Conservation (phyloP, 805 yeast genomes). For the Jamesozyma piceae region DNA sequence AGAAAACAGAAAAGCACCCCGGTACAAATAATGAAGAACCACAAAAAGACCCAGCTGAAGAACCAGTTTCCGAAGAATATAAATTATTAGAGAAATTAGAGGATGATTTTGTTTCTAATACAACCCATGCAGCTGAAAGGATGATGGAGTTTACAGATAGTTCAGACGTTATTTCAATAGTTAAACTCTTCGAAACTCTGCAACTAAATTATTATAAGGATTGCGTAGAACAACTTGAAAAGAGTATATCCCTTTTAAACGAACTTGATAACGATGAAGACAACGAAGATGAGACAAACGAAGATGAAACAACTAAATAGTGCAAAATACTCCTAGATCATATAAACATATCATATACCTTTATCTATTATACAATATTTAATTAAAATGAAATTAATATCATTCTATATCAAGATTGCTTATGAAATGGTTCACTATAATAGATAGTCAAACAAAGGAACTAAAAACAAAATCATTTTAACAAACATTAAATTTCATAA, state of each 20-base stretch:
- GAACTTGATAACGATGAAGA: constrained; percentile 12
- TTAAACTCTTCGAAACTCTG: constrained; percentile 58
- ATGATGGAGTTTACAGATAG: constrained; percentile 69
- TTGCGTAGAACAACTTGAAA: constrained; percentile 41
- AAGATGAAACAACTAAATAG: neutral
- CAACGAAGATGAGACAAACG: neutral
- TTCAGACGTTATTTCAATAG: constrained; percentile 49
- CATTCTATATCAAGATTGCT: too few relatives aligned
- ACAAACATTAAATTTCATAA: too few relatives aligned
- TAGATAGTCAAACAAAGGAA: too few relatives aligned
- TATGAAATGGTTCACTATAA: too few relatives aligned
- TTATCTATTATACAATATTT: too few relatives aligned
- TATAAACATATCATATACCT: neutral
- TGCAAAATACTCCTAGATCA: neutral
- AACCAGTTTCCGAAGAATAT: constrained; percentile 23
- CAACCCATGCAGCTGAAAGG: constrained; percentile 66
- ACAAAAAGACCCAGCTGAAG: neutral
- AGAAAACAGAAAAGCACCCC: constrained; percentile 11
- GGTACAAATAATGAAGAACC: neutral
- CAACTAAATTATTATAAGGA: constrained; percentile 57
- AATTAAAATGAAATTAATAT: too few relatives aligned
- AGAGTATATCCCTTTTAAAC: constrained; percentile 35
- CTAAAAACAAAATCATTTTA: too few relatives aligned
- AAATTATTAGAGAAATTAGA: constrained; percentile 50
- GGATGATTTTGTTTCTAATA: constrained; percentile 73